phyloP scores from a whole-genome alignment of 2,329 filamentous ascomycete species.

The Diaporthe australafricana region DNA sequence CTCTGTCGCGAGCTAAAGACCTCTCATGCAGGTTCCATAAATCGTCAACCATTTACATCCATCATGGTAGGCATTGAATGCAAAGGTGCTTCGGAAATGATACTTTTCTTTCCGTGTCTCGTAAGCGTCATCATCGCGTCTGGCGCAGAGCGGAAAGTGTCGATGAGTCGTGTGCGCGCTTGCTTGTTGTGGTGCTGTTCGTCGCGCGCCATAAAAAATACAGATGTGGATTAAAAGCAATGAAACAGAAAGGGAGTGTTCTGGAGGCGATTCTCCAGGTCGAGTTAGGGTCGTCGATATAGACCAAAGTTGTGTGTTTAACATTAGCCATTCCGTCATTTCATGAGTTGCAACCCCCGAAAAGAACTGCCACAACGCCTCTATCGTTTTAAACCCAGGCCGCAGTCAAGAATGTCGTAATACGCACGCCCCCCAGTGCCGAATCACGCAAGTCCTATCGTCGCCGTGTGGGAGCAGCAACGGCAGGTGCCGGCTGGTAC shows the following conservation, averaged over 20 bases:
- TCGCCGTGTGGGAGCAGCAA: constrained; percentile 40
- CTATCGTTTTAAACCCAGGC: constrained; percentile 30
- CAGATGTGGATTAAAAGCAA: constrained; percentile 30
- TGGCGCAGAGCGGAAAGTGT: constrained; percentile 29
- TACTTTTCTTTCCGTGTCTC: constrained; percentile 15
- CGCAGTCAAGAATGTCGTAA: constrained; percentile 24
- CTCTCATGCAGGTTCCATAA: constrained; percentile 46
- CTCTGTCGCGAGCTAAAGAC: constrained; percentile 38
- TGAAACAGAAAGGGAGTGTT: constrained; percentile 26
- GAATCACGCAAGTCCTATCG: constrained; percentile 13
- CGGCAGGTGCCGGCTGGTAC: constrained; percentile 45
- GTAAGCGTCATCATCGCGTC: constrained; percentile 41
- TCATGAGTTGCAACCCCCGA: constrained; percentile 27
- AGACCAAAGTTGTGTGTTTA: constrained; percentile 27
- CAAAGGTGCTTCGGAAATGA: constrained; percentile 28
- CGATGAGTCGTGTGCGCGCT: constrained; percentile 38
- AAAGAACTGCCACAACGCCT: constrained; percentile 37
- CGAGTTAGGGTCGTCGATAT: constrained; percentile 22
- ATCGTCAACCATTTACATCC: constrained; percentile 72
- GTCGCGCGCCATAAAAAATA: constrained; percentile 31
- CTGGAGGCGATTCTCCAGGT: constrained; percentile 8
- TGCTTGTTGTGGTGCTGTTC: constrained; percentile 25
- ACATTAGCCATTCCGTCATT: constrained; percentile 37
- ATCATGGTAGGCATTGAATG: constrained; percentile 49
- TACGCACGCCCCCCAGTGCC: constrained; percentile 3